These are phyloP conservation scores for Oryza longistaminata DNA, from an alignment of 176 grass and related monocot genomes.

Conservation along the genomic window DNA sequence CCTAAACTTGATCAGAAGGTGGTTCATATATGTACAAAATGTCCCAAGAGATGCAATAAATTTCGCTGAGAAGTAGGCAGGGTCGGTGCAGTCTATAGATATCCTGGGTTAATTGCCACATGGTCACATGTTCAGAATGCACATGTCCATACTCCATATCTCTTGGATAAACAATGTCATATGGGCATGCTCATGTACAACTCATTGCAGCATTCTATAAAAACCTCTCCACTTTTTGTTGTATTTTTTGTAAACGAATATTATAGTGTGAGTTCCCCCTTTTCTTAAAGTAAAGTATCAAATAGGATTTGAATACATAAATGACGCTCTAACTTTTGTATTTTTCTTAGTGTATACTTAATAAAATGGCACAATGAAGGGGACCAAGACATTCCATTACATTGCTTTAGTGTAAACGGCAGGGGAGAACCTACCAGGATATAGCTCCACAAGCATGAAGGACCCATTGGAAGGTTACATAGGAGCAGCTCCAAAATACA, in stretches of 20 bases:
- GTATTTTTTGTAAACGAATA: neutral
- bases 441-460: slow-evolving; percentile 63
- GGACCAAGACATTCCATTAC: neutral
- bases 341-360: neutral
- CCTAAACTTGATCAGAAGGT: neutral
- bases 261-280: neutral
- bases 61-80: neutral
- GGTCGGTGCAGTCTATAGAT: neutral
- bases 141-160: slow-evolving; percentile 6
- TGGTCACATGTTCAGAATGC: neutral
- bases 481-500: slow-evolving; percentile 79
- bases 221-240: neutral
- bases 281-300: neutral
- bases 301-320: neutral
- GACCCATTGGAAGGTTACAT: slow-evolving; percentile 86
- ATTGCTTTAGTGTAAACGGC: slow-evolving; percentile 18
- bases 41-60: neutral
- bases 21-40: neutral
- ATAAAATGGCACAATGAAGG: slow-evolving; percentile 21
- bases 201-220: neutral
- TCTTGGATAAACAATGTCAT: slow-evolving; percentile 19
- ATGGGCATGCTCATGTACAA: neutral
- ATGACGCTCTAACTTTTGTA: neutral
- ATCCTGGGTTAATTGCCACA: neutral
- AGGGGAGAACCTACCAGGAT: slow-evolving; percentile 58